Base-by-base conservation (phyloP, 768 basidiomycete species). In the Pulveroboletus ravenelii region DNA sequence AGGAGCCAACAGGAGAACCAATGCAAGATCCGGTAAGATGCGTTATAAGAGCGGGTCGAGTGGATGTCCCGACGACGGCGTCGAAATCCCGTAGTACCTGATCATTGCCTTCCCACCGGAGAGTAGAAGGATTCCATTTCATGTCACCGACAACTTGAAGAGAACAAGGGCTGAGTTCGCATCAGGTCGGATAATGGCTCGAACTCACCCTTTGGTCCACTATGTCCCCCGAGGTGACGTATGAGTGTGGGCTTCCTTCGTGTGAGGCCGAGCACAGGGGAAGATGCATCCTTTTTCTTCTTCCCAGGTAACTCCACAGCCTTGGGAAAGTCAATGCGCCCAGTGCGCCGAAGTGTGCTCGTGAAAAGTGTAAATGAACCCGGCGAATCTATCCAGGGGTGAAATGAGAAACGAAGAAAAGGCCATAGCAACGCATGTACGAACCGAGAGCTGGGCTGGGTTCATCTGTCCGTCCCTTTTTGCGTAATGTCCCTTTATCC, bases 41-140 rank as follows among this genome's bases (percentile, higher is more conserved):
- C 0, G 94, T 93, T 64, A 99, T 99, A 47, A 99, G 81, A 14
- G 95, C 95, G 7, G 95, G 95, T 25, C 95, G 86, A 13, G 86
- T 86, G 4, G 93, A 91, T 12, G 87, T 85, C 41, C 84, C 82
- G 41, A 89, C 79, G 14, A 79, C 85, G 15, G 72, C 71, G 45
- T 98, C 95, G 65, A 98, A 99, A 48, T 93, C 93, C 51, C 88
- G 85, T 29, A 97, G 77, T 14, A 83, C 81, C 51, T 88, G 84
- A 56, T 99, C 95, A 67, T 99, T 98, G 46, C 95, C 95, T 74
- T 99, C 95, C 95, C 95, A 99, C 32, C 91, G 86, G 14, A 89
- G 79, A 2, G 83, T 84, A 15, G 71, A 73, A 36, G 95, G 94
- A 69, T 99, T 98, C 90, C 93, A 99, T 62, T 82, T 89, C 95